phyloP scores from a whole-genome alignment of 768 basidiomycete genomes.

The Mycena haematopus region DNA sequence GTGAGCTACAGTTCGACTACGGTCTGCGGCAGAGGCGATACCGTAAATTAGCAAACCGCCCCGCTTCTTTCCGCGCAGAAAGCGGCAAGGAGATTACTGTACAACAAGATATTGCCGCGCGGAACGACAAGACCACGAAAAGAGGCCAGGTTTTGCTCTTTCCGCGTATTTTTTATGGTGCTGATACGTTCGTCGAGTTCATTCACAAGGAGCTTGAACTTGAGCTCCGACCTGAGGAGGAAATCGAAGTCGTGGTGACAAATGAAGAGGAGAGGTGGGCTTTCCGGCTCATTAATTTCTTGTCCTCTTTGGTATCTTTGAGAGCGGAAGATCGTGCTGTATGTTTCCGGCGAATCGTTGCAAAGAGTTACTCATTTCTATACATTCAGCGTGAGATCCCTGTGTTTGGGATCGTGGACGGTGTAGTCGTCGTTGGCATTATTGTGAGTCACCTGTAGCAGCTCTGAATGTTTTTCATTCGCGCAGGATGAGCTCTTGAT shows the following conservation, averaged over 20 bases:
- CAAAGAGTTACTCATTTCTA: slow-evolving; percentile 10
- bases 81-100: slow-evolving; percentile 68
- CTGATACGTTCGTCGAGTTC: slow-evolving; percentile 44
- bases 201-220: slow-evolving; percentile 82
- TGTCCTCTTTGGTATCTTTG: slow-evolving; percentile 66
- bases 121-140: slow-evolving; percentile 59
- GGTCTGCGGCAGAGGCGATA: slow-evolving; percentile 65
- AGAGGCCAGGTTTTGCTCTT: slow-evolving; percentile 57
- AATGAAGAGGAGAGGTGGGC: slow-evolving; percentile 82
- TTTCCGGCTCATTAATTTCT: slow-evolving; percentile 78
- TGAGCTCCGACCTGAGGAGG: slow-evolving; percentile 67
- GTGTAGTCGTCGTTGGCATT: slow-evolving; percentile 70
- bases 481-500: slow-evolving; percentile 18
- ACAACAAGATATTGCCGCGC: slow-evolving; percentile 52
- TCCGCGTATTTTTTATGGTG: background rate
- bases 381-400: slow-evolving; percentile 76
- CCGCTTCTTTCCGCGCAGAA: slow-evolving; percentile 59
- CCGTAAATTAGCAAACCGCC: slow-evolving; percentile 56
- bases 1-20: slow-evolving; percentile 82
- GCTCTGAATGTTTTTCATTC: background rate
- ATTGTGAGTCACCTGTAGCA: slow-evolving; percentile 56
- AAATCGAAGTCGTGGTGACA: slow-evolving; percentile 55
- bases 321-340: slow-evolving; percentile 50
- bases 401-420: slow-evolving; percentile 77
- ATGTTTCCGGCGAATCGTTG: background rate